phyloP scores from a whole-genome alignment of 1,139 yeast genomes.

The Geotrichum klebahnii region DNA sequence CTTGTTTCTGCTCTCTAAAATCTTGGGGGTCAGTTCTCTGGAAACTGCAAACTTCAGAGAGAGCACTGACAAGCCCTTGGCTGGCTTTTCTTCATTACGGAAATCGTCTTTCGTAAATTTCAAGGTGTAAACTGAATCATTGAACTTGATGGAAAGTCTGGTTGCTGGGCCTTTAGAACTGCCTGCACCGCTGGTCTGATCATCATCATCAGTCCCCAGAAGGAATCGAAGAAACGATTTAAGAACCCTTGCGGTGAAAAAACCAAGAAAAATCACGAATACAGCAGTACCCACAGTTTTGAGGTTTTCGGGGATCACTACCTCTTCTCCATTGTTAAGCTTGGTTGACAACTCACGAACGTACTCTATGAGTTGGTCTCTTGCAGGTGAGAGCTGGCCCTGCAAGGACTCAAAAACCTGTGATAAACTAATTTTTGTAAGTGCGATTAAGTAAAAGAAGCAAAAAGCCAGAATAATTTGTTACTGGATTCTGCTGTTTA shows the following conservation, averaged over 20 bases:
- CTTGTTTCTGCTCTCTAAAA: slow-evolving; percentile 8
- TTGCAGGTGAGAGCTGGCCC: background rate
- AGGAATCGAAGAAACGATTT: background rate
- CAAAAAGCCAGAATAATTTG: too few relatives aligned
- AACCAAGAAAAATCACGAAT: slow-evolving; percentile 14
- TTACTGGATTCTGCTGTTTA: too few relatives aligned
- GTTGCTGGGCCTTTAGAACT: slow-evolving; percentile 5
- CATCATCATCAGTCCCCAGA: background rate
- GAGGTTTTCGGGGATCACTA: slow-evolving; percentile 1
- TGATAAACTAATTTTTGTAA: background rate
- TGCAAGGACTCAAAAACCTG: background rate
- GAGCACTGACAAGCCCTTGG: slow-evolving; percentile 20
- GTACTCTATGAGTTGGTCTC: background rate
- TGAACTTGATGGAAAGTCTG: slow-evolving; percentile 15
- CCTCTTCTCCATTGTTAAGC: slow-evolving; percentile 14
- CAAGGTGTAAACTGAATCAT: slow-evolving; percentile 12
- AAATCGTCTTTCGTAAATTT: slow-evolving; percentile 22
- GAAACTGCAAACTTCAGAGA: slow-evolving; percentile 18
- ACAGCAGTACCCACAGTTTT: background rate
- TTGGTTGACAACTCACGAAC: slow-evolving; percentile 4
- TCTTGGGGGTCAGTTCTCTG: slow-evolving; percentile 21
- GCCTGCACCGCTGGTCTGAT: background rate
- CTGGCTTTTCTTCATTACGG: slow-evolving; percentile 18
- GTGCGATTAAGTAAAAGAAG: background rate
- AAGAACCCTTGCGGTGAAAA: slow-evolving; percentile 5